A percentile compares a stretch with the other conserved stretches of the same genome.
These are phyloP conservation scores for Mortierella antarctica DNA, from an alignment of 192 early-diverging fungal species.

Conservation along the genomic window DNA sequence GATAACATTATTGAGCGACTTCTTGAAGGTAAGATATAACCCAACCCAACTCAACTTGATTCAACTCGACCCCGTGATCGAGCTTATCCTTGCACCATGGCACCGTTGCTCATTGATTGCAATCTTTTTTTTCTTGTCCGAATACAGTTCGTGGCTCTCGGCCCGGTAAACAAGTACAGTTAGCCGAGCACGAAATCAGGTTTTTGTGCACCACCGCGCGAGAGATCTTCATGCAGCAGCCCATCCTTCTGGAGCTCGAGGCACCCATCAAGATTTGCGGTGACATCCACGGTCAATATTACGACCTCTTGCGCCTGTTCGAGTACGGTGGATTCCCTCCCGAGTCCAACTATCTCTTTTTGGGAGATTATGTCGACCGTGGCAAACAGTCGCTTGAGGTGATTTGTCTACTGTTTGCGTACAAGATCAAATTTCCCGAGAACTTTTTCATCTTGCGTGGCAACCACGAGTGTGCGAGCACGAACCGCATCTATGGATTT, in stretches of 20 bases:
- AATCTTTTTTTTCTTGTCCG: not conserved
- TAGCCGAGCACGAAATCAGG: slow-evolving; percentile 93
- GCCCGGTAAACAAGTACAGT: slow-evolving; percentile 96
- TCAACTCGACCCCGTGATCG: too few species aligned
- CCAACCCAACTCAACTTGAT: too few species aligned
- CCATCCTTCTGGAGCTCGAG: slow-evolving; percentile 92
- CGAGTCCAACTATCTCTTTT: slow-evolving; percentile 96
- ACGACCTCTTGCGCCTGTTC: slow-evolving; percentile 95
- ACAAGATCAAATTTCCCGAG: slow-evolving; percentile 99
- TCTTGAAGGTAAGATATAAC: slow-evolving; percentile 79
- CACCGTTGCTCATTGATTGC: too few species aligned
- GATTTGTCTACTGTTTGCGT: slow-evolving; percentile 96
- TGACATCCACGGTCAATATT: slow-evolving; percentile 96
- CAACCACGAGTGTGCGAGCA: slow-evolving; percentile 98
- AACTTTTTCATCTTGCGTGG: slow-evolving; percentile 99
- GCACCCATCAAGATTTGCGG: slow-evolving; percentile 98
- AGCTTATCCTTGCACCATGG: too few species aligned
- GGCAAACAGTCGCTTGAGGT: slow-evolving; percentile 98
- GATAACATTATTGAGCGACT: slow-evolving; percentile 92
- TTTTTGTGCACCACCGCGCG: slow-evolving; percentile 93
- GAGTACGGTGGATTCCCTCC: slow-evolving; percentile 99
- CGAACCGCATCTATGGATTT: slow-evolving; percentile 98
- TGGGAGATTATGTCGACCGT: slow-evolving; percentile 98
- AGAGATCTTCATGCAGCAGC: slow-evolving; percentile 95
- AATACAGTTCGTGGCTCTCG: slow-evolving; percentile 88